phyloP scores from a whole-genome alignment of 805 yeast species.

The Vanderwaltozyma yarrowii region DNA sequence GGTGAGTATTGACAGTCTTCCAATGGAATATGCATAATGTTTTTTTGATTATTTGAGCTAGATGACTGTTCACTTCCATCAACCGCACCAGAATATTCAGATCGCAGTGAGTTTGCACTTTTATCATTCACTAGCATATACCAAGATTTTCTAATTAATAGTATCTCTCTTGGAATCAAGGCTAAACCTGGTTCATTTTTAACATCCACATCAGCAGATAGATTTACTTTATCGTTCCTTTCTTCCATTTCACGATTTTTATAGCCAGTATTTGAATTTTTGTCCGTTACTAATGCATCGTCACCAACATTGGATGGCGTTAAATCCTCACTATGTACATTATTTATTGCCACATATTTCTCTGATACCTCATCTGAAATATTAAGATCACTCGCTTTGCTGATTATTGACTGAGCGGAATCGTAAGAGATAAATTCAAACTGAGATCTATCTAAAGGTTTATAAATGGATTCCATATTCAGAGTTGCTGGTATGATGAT shows the following conservation, averaged over 20 bases:
- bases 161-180: slow-evolving; percentile 26
- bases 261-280: too few relatives aligned
- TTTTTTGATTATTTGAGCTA: not conserved
- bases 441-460: not conserved
- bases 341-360: too few relatives aligned
- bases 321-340: too few relatives aligned
- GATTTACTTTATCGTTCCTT: not conserved
- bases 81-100: too few relatives aligned
- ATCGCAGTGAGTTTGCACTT: not conserved
- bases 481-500: not conserved
- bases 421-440: not conserved
- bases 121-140: slow-evolving; percentile 31
- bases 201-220: not conserved
- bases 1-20: not conserved
- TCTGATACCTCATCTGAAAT: too few relatives aligned
- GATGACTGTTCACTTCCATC: not conserved
- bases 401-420: not conserved
- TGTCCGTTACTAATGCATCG: too few relatives aligned
- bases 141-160: slow-evolving; percentile 32
- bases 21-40: not conserved
- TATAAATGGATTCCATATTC: not conserved
- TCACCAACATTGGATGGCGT: too few relatives aligned
- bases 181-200: slow-evolving; percentile 7
- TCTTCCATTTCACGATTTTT: too few relatives aligned
- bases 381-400: too few relatives aligned